phyloP scores from a whole-genome alignment of 768 basidiomycete genomes.

The Suillus occidentalis region DNA sequence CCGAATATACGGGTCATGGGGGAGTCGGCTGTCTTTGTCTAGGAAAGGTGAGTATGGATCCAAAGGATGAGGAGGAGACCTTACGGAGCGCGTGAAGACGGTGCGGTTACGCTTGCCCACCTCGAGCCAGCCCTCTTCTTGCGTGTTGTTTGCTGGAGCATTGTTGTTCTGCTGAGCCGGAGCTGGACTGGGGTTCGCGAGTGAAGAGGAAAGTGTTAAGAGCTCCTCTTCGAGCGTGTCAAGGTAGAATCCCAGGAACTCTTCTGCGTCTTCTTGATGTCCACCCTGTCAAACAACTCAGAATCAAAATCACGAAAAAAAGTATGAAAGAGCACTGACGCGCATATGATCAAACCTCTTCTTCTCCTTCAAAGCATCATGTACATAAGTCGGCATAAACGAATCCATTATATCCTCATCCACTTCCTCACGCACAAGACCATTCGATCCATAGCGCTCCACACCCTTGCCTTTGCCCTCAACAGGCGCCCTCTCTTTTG shows the following conservation, averaged over 20 bases:
- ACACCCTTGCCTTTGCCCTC: constrained; percentile 40
- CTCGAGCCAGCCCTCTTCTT: constrained; percentile 82
- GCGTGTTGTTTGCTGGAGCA: constrained; percentile 9
- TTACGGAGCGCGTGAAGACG: constrained; percentile 76
- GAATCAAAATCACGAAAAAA: constrained; percentile 3
- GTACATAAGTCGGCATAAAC: constrained; percentile 84
- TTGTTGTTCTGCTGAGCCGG: constrained; percentile 18
- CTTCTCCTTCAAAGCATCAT: constrained; percentile 92
- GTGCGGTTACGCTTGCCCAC: constrained; percentile 87
- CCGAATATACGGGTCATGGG: constrained; percentile 93
- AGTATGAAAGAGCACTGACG: constrained; percentile 44
- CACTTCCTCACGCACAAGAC: constrained; percentile 33
- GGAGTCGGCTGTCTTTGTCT: constrained; percentile 81
- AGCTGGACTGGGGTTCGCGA: constrained; percentile 40
- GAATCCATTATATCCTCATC: constrained; percentile 57
- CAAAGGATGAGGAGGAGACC: constrained; percentile 26
- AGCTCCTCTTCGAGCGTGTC: constrained; percentile 95
- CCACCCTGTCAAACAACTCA: constrained; percentile 56
- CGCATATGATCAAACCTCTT: constrained; percentile 92
- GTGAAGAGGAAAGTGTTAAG: constrained; percentile 57
- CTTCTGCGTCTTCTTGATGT: constrained; percentile 97
- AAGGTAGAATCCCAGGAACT: constrained; percentile 96
- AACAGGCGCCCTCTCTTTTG: constrained; percentile 22
- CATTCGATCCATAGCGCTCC: constrained; percentile 28
- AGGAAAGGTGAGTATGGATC: not conserved